Base-by-base conservation (phyloP, 2,329 filamentous ascomycete species). In the Diaporthe ilicicola region DNA sequence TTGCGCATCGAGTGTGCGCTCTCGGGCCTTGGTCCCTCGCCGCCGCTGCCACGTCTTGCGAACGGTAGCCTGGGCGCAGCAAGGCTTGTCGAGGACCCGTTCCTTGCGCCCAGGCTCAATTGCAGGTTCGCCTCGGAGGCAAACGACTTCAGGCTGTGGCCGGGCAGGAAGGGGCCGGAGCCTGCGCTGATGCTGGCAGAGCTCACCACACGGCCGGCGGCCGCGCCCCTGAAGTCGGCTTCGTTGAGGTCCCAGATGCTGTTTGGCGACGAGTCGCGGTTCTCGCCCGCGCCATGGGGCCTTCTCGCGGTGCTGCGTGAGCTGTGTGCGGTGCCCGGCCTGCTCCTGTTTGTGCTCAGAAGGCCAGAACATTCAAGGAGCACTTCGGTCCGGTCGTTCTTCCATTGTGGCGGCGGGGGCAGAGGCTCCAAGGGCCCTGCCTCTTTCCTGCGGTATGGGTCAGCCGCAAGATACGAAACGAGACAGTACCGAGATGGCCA, bases 121-220 rank as follows among this genome's bases (percentile, higher is more conserved):
- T 82, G 81, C 22, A 85, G 74, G 55, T 83, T 82, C 15, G 78
- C 73, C 17, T 85, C 83, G 1, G 84, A 85, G 6, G 80, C 76
- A 66, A 80, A 77, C 4, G 82, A 75, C 44, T 78, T 74, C 74
- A 83, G 32, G 74, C 76, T 24, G 9, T 67, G 53, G 32, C 59
- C 59, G 9, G 59, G 59, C 24, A 27, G 50, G 42, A 68, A 39
- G 0, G 69, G 61, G 17, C 67, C 44, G 4, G 67, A 37, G 12
- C 67, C 53, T 10, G 67, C 67, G 32, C 46, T 42, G 67, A 54
- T 48, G n/a, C 51, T 62, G 9, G 44, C 65, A 19, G 62, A 55
- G 13, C 62, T 72, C n/a, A 54, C 55, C 3, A 62, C 6, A 3
- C 29, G 69, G 39, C 44, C 42, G 8, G 55, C 48, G 32, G 64